Evolutionary conservation across 371 early-diverging fungal species (phyloP).

Genomic region (Thermomucor indicae-seudaticae): DNA sequence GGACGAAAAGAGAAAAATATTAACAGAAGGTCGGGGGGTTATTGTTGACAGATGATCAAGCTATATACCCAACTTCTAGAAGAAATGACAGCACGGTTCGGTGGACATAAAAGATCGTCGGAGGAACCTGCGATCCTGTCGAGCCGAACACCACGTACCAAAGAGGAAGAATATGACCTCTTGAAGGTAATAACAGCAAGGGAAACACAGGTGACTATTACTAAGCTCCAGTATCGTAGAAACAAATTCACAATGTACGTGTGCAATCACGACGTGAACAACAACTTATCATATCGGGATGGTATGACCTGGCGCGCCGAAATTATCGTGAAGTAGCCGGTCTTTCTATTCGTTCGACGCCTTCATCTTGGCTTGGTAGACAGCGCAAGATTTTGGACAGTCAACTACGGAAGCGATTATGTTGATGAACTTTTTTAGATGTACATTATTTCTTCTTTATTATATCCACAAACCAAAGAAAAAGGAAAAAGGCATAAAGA

Average conservation of each 20-base stretch:
- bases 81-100: conserved; percentile 41
- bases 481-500: not conserved
- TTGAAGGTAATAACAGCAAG: conserved; percentile 44
- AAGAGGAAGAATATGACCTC: conserved; percentile 72
- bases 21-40: not conserved
- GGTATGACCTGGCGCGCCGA: conserved; percentile 64
- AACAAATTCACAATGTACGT: conserved; percentile 63
- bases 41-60: conserved; percentile 33
- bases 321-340: conserved; percentile 51
- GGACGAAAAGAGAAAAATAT: not conserved
- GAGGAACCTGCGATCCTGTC: conserved; percentile 20
- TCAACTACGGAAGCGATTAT: conserved; percentile 52
- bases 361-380: conserved; percentile 74
- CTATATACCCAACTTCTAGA: conserved; percentile 55
- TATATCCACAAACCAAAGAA: not conserved
- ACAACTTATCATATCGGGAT: conserved; percentile 69
- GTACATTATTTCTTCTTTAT: not conserved
- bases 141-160: conserved; percentile 33
- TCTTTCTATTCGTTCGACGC: conserved; percentile 48
- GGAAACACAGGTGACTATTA: not conserved
- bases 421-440: conserved; percentile 10
- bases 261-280: conserved; percentile 67
- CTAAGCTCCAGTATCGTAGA: conserved; percentile 28
- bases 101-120: conserved; percentile 15
- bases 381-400: conserved; percentile 62